Percentiles rank a stretch among this genome's conserved stretches.
Conservation (phyloP, 2,329 filamentous ascomycete species). For the Endothia cerciana region DNA sequence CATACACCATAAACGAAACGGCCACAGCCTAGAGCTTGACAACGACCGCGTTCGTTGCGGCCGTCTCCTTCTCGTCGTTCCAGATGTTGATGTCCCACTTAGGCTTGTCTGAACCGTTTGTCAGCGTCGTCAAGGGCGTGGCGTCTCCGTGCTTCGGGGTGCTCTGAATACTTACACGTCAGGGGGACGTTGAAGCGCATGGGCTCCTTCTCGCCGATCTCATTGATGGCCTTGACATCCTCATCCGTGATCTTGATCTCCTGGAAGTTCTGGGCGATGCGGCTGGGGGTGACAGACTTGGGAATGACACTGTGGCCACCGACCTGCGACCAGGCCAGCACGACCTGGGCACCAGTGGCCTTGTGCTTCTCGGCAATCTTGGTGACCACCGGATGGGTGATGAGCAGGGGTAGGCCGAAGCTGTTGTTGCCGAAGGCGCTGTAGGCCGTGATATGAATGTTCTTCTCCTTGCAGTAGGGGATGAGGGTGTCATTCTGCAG, state of each 20-base stretch:
- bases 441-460: conserved; percentile 70
- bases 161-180: conserved; percentile 41
- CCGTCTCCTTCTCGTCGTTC: conserved; percentile 55
- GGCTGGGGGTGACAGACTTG: conserved; percentile 70
- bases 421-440: conserved; percentile 57
- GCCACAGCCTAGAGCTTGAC: conserved; percentile 33
- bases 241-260: conserved; percentile 64
- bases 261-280: conserved; percentile 73
- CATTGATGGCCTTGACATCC: conserved; percentile 63
- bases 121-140: neutral
- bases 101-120: conserved; percentile 45
- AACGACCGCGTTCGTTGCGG: conserved; percentile 52
- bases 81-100: conserved; percentile 63
- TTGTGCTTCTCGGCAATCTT: conserved; percentile 58
- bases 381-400: conserved; percentile 60
- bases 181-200: conserved; percentile 51
- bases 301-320: conserved; percentile 73
- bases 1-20: neutral
- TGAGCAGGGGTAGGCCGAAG: conserved; percentile 52
- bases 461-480: conserved; percentile 63
- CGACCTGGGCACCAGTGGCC: conserved; percentile 48
- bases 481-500: conserved; percentile 62
- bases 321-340: conserved; percentile 62
- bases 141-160: neutral
- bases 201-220: conserved; percentile 57